Base-by-base conservation (phyloP, 2,329 filamentous ascomycete species). In the Coniochaeta hoffmannii region DNA sequence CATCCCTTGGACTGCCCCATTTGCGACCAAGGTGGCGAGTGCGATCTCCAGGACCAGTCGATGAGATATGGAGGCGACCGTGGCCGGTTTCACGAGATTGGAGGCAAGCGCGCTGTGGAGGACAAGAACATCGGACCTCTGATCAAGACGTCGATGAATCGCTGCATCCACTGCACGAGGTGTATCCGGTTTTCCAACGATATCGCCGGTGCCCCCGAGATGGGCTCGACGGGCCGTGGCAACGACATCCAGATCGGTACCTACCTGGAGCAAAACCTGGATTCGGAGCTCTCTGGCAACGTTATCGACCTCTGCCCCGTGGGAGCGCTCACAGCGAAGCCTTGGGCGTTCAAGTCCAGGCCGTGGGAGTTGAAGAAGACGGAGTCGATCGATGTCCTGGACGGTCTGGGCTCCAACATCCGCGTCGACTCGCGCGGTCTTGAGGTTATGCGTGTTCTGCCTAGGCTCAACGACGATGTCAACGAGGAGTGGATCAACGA, bases 401-500 rank as follows among this genome's bases (percentile, higher is more conserved):
- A 99, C 67, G 94, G 85, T 41, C 77, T 99, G 58, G 94, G 94
- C 58, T 97, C 93, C 57, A 96, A 95, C 71, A 95, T 99, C 65
- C 87, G 94, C 46, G 86, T 97, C 46, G 94, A 99, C 74, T 88
- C 91, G 56, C 86, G 94, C 67, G 94, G 94, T 57, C 79, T 97
- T 62, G 92, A 97, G 75, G 93, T 99, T 53, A 96, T 99, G 92
- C 87, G 94, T 65, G 81, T 99, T 58, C 70, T 97, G 15, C 94
- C 94, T 57, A 85, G 94, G 65, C 80, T 99, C 59, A 99, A 99
- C 71, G 94, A 99, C 69, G 92, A 97, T 66, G 85, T 99, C 65
- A 99, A 99, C 72, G 94, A 99, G 77, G 94, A 99, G 74, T 99
- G 94, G 94, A 97, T 99, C 72, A 94, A 97, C 74, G 94, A 99